Base-by-base conservation (phyloP, 2,329 filamentous ascomycete genomes). In the Epichloe baconii region DNA sequence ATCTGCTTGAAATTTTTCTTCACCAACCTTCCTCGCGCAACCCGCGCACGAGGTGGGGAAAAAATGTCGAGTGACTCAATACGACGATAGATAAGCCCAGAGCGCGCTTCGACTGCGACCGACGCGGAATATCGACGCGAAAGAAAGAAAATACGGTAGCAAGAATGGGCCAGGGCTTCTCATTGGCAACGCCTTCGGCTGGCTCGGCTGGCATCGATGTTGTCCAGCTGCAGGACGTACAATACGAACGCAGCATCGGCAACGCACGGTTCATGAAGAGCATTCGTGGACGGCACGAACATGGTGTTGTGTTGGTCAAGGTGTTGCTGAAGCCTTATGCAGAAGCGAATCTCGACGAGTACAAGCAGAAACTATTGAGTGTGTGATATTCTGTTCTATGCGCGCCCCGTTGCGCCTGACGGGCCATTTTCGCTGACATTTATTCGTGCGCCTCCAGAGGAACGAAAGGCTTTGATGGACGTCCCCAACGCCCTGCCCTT, bases 251-350 rank as follows among this genome's bases (percentile, higher is more conserved):
- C 68, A 88, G 88, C 37, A 80, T 98, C 62, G 91, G 91, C 46
- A 88, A 86, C 58, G 89, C 88, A 23, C 83, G 93, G 38, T 96
- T 98, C 62, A 93, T 98, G 84, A 96, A 97, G 69, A 93, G 88
- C 56, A 90, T 97, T 57, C 82, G 91, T 57, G 93, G 91, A 23
- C 80, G 89, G 47, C 88, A 95, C 65, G 85, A 86, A 61, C 86
- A 95, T 73, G 91, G 93, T 51, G 76, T 96, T 41, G 90, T 95
- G 17, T 83, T 97, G 51, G 89, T 94, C 64, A 97, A 97, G 70
- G 85, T 95, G 34, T 85, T 95, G 52, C 87, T 94, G 67, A 98
- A 98, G 69, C 89, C 90, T 3, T 94, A 89, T 64, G 77, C 85
- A 26, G 82, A 83, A 56, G 85, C 95, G 71, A 80, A 87, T 54